Evolutionary conservation across 176 grass and related monocot genomes (phyloP).

Genomic region (Lolium multiflorum): DNA sequence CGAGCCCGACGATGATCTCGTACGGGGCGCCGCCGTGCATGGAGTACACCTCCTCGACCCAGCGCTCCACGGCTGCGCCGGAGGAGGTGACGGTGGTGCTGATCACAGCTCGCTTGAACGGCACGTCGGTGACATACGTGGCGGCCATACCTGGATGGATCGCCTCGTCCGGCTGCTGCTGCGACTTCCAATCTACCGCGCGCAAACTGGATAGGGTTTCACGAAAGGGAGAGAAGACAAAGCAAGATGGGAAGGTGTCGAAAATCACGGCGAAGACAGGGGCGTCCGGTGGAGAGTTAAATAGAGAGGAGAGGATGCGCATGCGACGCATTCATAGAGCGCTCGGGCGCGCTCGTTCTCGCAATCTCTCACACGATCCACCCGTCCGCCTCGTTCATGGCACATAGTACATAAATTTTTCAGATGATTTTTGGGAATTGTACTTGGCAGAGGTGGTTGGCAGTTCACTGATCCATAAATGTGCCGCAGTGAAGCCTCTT

Average conservation of each 20-base stretch:
- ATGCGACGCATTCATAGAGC: no score
- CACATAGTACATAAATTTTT: no score
- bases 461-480: neutral
- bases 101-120: slow-evolving; percentile 16
- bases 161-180: neutral
- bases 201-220: neutral
- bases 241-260: neutral
- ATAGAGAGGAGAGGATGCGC: neutral
- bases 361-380: neutral
- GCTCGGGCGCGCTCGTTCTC: no score
- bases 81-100: slow-evolving; percentile 45
- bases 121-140: slow-evolving; percentile 17
- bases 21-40: neutral
- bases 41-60: slow-evolving; percentile 46
- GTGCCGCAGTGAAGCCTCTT: neutral
- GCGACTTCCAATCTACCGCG: neutral
- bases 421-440: no score
- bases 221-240: neutral
- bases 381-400: no score
- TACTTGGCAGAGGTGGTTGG: no score
- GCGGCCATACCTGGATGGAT: neutral
- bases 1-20: slow-evolving; percentile 54
- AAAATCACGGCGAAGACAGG: neutral
- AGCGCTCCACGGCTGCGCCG: slow-evolving; percentile 36
- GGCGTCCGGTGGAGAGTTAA: neutral